Conservation (phyloP, 495 filamentous ascomycete genomes). For the Daldinia caldariorum region DNA sequence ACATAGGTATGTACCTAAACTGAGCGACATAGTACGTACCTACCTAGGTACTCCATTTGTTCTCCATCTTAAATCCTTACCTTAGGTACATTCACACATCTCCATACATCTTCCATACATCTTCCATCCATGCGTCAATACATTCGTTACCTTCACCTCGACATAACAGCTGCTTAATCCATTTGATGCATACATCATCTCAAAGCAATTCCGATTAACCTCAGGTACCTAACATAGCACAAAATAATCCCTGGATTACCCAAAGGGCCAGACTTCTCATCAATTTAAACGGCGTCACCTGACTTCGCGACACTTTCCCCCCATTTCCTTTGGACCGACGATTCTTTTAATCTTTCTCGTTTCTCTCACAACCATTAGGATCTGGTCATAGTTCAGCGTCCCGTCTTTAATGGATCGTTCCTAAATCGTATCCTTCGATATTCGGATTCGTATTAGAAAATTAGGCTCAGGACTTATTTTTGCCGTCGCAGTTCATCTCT, state of each 20-base stretch:
- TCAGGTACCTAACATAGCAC: neutral
- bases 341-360: neutral
- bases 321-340: neutral
- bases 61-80: neutral
- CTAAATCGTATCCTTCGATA: neutral
- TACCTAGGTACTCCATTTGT: conserved; percentile 19
- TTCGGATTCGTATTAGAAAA: no score
- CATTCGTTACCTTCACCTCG: neutral
- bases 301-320: conserved; percentile 13
- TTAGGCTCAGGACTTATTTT: neutral
- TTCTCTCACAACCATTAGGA: neutral
- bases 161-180: neutral
- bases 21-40: no score
- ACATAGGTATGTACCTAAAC: neutral
- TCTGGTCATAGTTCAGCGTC: neutral
- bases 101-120: no score
- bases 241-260: no score
- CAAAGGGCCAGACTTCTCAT: neutral
- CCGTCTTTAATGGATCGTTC: neutral
- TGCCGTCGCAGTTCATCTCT: neutral
- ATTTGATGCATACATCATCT: neutral
- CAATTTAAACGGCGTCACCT: conserved; percentile 14
- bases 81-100: no score
- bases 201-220: conserved; percentile 15
- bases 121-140: no score